phyloP scores from a whole-genome alignment of 2,329 filamentous ascomycete species.

The Penicillium sumatraense region DNA sequence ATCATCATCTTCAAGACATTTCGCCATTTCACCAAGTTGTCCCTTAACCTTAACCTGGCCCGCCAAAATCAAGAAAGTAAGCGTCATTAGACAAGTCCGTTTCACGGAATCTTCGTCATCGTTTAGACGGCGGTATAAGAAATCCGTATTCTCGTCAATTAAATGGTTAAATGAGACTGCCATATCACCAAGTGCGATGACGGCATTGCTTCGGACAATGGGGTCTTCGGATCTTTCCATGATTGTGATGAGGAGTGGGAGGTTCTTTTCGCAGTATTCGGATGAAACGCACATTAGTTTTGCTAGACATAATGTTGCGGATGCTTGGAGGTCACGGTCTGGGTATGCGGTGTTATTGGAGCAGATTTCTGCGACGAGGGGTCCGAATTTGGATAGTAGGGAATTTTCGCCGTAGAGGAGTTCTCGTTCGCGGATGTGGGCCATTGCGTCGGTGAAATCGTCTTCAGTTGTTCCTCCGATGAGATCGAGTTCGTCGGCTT shows the following conservation, averaged over 20 bases:
- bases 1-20: conserved; percentile 96
- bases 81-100: conserved; percentile 95
- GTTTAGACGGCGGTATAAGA: conserved; percentile 89
- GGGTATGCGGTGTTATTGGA: conserved; percentile 91
- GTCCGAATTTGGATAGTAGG: conserved; percentile 86
- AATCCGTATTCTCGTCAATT: conserved; percentile 98
- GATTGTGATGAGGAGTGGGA: conserved; percentile 94
- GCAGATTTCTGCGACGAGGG: conserved; percentile 90
- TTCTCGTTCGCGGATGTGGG: conserved; percentile 82
- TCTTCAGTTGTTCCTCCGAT: conserved; percentile 97
- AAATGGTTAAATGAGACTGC: conserved; percentile 99
- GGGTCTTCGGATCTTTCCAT: conserved; percentile 93
- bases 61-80: conserved; percentile 95
- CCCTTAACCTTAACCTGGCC: conserved; percentile 99
- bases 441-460: conserved; percentile 86
- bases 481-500: conserved; percentile 88
- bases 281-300: conserved; percentile 99
- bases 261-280: conserved; percentile 92
- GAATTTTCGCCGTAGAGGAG: conserved; percentile 82
- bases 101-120: conserved; percentile 90
- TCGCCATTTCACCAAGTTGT: conserved; percentile 97
- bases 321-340: conserved; percentile 87
- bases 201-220: conserved; percentile 91
- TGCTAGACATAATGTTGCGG: conserved; percentile 90
- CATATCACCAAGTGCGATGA: conserved; percentile 97